A percentile compares a stretch with the other conserved stretches of the same genome.
These are phyloP conservation scores for Zygosaccharomyces pseudorouxii DNA, from an alignment of 805 yeast genomes.

Conservation along the genomic window DNA sequence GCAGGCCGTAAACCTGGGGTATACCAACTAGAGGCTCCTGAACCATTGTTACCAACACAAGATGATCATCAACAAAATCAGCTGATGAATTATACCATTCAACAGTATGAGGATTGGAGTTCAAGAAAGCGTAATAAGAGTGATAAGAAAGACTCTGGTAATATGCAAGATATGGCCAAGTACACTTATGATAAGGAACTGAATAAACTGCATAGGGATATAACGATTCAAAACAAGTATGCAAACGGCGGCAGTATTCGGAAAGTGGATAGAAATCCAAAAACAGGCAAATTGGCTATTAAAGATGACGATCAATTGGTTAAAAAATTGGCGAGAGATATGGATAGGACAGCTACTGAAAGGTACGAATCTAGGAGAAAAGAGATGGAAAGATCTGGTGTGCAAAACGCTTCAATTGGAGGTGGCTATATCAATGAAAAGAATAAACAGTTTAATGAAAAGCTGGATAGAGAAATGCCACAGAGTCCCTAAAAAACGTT, in stretches of 20 bases:
- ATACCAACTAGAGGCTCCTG: conserved; percentile 20
- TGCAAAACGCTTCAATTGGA: conserved; percentile 1
- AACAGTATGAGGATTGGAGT: conserved; percentile 28
- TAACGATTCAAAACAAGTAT: not conserved
- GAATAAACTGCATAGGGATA: conserved; percentile 7
- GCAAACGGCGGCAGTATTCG: too few species aligned
- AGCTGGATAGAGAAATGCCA: conserved; percentile 20
- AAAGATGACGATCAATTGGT: conserved; percentile 21
- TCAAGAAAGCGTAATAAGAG: conserved; percentile 9
- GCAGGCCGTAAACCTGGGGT: conserved; percentile 22
- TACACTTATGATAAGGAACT: conserved; percentile 31
- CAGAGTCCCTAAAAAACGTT: conserved; percentile 6
- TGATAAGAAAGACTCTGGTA: conserved; percentile 7
- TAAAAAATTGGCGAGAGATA: conserved; percentile 18
- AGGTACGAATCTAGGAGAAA: conserved; percentile 20
- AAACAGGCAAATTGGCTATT: conserved; percentile 14
- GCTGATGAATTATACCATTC: conserved; percentile 22
- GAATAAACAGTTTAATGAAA: conserved; percentile 32
- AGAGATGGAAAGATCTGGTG: conserved; percentile 13
- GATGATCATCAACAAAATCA: conserved; percentile 5
- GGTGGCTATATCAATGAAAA: conserved; percentile 30
- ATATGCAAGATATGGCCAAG: conserved; percentile 25
- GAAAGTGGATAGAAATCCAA: conserved; percentile 9
- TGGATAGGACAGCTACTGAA: conserved; percentile 21
- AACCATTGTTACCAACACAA: not conserved